Evolutionary conservation across 805 yeast species (phyloP), one percentile per base, ranked within the genome.

Genomic region (Debaryomyces tyrocola): DNA sequence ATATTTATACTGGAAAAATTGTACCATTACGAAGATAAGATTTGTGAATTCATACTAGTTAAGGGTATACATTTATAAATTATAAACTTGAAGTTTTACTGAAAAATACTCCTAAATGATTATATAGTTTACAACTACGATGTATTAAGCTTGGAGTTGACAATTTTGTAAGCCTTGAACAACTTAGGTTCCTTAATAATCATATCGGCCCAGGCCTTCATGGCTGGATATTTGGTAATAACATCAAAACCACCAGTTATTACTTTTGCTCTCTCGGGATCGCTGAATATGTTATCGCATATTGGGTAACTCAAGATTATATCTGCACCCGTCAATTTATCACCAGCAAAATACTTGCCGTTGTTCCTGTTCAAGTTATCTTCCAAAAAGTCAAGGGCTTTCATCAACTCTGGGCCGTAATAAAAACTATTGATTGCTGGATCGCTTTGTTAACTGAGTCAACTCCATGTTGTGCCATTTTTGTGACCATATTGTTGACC

Each of bases 251-350:
- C 54, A 36, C 62, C 61, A 6, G 60, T 50, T 11, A 62, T 51
- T 10, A 51, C 56, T 28, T 39, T 51, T 17, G 54, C 58, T 12
- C 66, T 62, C 0, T 49, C 53, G 18, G 53, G 55, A 47, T 63
- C 57, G 41, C 56, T 54, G 40, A 63, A 62, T 0, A 61, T 35
- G 40, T 51, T 48, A 20, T 63, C 66, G 20, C 46, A 55, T 29
- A 68, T 34, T 0, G 84, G 83, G 63, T 74, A 82, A 0, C 69
- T 59, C 52, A 82, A 61, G 44, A 82, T 72, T 45, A 85, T 74
- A 52, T 81, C 85, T 6, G 84, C 85, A 3, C 66, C 84, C n/a
- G 81, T 69, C n/a, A 80, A 58, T 50, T 70, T 69, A 29, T 71
- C 67, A 10, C 77, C 82, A 14, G 79, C 83, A 53, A 81, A 74